Evolutionary conservation across 116 monocot species (phyloP).

Genomic region (Thalassia testudinum): DNA sequence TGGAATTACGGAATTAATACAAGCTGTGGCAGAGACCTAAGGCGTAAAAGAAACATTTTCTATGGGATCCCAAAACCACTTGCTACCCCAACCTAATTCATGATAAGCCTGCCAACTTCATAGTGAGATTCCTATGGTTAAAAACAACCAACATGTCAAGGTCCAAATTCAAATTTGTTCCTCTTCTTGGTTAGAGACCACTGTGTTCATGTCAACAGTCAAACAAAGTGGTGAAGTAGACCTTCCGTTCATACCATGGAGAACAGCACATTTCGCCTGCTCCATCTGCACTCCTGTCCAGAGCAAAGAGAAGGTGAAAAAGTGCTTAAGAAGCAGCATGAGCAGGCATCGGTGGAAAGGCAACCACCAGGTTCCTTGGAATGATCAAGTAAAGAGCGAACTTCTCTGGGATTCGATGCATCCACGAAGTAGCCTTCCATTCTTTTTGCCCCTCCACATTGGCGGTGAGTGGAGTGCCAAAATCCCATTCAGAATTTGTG

Average conservation of each 20-base stretch:
- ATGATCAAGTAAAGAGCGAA: slow-evolving; percentile 4
- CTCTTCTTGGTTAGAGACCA: slow-evolving; percentile 1
- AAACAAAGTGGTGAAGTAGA: slow-evolving; percentile 1
- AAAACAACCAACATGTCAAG: slow-evolving; percentile 5
- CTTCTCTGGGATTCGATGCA: slow-evolving; percentile 7
- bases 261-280: neutral
- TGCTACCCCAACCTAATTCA: slow-evolving; percentile 7
- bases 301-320: slow-evolving; percentile 1
- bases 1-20: slow-evolving; percentile 8
- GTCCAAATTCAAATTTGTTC: slow-evolving; percentile 3
- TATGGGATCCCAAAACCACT: slow-evolving; percentile 7
- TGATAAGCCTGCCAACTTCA: slow-evolving; percentile 4
- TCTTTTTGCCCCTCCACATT: slow-evolving; percentile 2
- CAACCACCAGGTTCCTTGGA: neutral
- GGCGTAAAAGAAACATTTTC: slow-evolving; percentile 8
- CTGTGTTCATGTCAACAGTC: neutral
- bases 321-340: neutral
- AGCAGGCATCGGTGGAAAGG: slow-evolving; percentile 4
- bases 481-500: slow-evolving; percentile 4
- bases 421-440: slow-evolving; percentile 9
- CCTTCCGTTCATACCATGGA: too few relatives aligned
- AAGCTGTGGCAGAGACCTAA: slow-evolving; percentile 5
- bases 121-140: slow-evolving; percentile 3
- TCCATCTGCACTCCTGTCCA: neutral
- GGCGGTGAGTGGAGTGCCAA: too few relatives aligned